Percentiles rank a stretch among this genome's conserved stretches.
Conservation (phyloP, 2,329 filamentous ascomycete species). For the Aspergillus fumigatiaffinis region DNA sequence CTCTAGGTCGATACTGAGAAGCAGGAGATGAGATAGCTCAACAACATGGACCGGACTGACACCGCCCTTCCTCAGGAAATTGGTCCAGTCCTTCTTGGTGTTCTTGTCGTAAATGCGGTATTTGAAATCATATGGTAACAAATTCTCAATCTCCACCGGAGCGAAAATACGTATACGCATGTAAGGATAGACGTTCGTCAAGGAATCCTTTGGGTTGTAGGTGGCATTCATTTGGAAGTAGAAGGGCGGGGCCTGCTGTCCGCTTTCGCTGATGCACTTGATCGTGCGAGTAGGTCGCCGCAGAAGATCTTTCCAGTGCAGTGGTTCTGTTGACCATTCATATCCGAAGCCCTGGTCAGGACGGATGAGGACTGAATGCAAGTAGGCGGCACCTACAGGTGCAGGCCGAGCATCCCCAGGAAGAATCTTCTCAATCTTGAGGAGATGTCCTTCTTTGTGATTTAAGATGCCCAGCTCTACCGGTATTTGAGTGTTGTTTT, state of each 20-base stretch:
- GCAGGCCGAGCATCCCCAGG: slow-evolving; percentile 87
- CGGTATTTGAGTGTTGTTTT: slow-evolving; percentile 95
- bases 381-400: slow-evolving; percentile 84
- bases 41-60: slow-evolving; percentile 97
- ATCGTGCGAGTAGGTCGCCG: slow-evolving; percentile 81
- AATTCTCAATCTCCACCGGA: slow-evolving; percentile 88
- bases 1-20: slow-evolving; percentile 94
- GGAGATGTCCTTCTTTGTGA: slow-evolving; percentile 76
- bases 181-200: slow-evolving; percentile 83
- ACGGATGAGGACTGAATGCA: slow-evolving; percentile 81
- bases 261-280: slow-evolving; percentile 80
- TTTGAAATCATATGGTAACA: slow-evolving; percentile 97
- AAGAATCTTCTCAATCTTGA: slow-evolving; percentile 97
- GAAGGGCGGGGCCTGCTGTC: slow-evolving; percentile 73
- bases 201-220: slow-evolving; percentile 77
- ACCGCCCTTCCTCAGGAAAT: slow-evolving; percentile 93
- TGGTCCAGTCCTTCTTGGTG: slow-evolving; percentile 97
- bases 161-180: slow-evolving; percentile 92
- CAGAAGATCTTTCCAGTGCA: slow-evolving; percentile 91
- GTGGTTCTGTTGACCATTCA: slow-evolving; percentile 81
- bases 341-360: slow-evolving; percentile 97
- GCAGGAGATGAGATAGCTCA: slow-evolving; percentile 85
- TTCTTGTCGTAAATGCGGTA: slow-evolving; percentile 99
- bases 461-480: slow-evolving; percentile 92
- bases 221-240: slow-evolving; percentile 93